Base-by-base conservation (phyloP, 176 grass and related monocot species). In the Carex scoparia region DNA sequence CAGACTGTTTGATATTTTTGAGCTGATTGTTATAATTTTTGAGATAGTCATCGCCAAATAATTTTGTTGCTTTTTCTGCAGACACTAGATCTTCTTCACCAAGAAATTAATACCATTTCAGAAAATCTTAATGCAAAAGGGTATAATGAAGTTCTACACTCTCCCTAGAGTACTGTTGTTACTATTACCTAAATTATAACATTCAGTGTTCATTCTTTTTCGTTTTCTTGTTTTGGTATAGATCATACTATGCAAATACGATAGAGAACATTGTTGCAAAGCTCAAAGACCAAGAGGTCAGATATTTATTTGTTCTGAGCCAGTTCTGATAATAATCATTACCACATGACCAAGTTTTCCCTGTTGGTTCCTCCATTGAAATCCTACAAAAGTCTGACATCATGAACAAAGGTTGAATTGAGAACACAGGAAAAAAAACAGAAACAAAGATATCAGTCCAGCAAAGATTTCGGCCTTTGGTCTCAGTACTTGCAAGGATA, bases 21-120 rank as follows among this genome's bases (percentile, higher is more conserved):
- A 55, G 73, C 73, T 77, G 23, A n/a, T 42, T 70, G 13, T 49
- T 28, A 30, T 32, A 23, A 49, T 73, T 51, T 6, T 51, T 28
- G 18, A 73, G 38, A 27, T 51, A 73, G 42, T 77, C 27, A 77
- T 56, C 73, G 31, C 1, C 19, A 28, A 44, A 14, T 40, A 2
- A 51, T 23, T 9, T 18, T 10, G 1, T 73, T 49, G 49, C 37
- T 44, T 64, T 49, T 83, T 68, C 80, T 89, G 68, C 33, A 97
- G 95, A 93, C 92, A 30, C 84, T 93, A 81, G 92, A 94, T 86
- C 91, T 97, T 79, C 92, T 97, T 28, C 86, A 90, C 77, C 90
- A 94, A 90, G 92, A 93, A 91, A 87, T 88, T 68, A 63, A 60
- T 84, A 93, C 35, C 82, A 66, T 70, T 58, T 79, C 61, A 65